These are phyloP conservation scores for Trichoderma pleuroti DNA, from an alignment of 2,329 filamentous ascomycete genomes.

Conservation along the genomic window DNA sequence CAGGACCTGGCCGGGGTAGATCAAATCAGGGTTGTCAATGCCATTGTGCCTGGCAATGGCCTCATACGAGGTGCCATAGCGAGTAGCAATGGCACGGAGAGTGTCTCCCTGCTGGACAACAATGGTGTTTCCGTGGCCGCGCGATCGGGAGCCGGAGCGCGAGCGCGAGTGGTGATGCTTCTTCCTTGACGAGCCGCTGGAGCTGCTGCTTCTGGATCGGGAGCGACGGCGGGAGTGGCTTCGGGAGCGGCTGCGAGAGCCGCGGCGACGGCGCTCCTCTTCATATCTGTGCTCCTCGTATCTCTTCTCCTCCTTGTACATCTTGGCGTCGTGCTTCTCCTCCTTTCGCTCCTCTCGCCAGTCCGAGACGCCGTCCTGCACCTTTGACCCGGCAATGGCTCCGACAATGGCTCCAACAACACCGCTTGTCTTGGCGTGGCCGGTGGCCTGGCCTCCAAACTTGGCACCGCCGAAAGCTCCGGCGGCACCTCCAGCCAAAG, in stretches of 20 bases:
- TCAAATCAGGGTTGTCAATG: constrained; percentile 41
- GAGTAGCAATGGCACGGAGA: constrained; percentile 37
- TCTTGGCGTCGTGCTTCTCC: constrained; percentile 35
- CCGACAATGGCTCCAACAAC: constrained; percentile 40
- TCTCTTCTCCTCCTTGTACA: constrained; percentile 22
- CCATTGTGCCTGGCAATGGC: constrained; percentile 39
- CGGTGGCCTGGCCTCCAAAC: constrained; percentile 31
- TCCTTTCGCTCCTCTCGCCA: constrained; percentile 41
- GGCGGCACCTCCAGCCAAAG: constrained; percentile 39
- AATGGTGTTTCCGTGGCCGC: constrained; percentile 21
- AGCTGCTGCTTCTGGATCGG: constrained; percentile 17
- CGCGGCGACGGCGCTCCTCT: constrained; percentile 17
- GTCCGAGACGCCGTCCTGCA: constrained; percentile 39
- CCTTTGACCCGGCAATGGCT: constrained; percentile 41
- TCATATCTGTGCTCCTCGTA: constrained; percentile 20
- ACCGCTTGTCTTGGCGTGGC: constrained; percentile 32
- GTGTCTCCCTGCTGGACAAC: constrained; percentile 43
- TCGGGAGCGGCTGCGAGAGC: constrained; percentile 22
- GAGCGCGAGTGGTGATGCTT: constrained; percentile 17
- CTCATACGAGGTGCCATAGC: constrained; percentile 34
- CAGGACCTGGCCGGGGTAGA: constrained; percentile 41
- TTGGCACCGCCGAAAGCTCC: constrained; percentile 41
- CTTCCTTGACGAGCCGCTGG: neutral
- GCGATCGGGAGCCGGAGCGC: constrained; percentile 22
- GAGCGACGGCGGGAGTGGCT: constrained; percentile 15